Percentiles rank a stretch among this genome's conserved stretches.
These are phyloP conservation scores for Aureobasidium namibiae DNA, from an alignment of 2,329 filamentous ascomycete species.

Conservation along the genomic window DNA sequence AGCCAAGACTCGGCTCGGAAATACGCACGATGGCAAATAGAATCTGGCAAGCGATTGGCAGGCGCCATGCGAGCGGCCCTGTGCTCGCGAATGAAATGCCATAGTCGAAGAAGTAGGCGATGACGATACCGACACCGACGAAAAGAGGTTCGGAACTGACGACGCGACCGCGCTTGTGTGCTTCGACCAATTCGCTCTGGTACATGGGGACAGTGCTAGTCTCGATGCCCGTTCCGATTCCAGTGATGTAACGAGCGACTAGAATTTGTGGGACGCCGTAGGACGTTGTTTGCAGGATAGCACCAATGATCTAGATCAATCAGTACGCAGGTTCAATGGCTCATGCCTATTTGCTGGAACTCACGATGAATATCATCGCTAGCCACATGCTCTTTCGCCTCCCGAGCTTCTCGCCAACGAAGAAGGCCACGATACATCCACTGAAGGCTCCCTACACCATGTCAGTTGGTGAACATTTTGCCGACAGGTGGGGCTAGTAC, in stretches of 20 bases:
- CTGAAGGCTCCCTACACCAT: conserved; percentile 21
- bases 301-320: conserved; percentile 29
- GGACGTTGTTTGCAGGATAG: conserved; percentile 37
- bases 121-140: conserved; percentile 27
- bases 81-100: conserved; percentile 32
- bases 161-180: conserved; percentile 25
- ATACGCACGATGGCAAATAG: conserved; percentile 30
- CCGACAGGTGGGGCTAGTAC: conserved; percentile 18
- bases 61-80: conserved; percentile 38
- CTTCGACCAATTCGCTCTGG: conserved; percentile 27
- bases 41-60: conserved; percentile 40
- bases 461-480: background rate
- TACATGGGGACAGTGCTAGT: conserved; percentile 40
- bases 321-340: background rate
- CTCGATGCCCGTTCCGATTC: conserved; percentile 38
- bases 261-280: conserved; percentile 38
- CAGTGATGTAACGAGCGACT: conserved; percentile 40
- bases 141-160: conserved; percentile 28
- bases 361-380: conserved; percentile 35
- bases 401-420: conserved; percentile 30
- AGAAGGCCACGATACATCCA: conserved; percentile 31
- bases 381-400: conserved; percentile 33
- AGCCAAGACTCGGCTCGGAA: too few species aligned
- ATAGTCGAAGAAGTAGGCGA: conserved; percentile 28
- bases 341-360: background rate